Percentiles rank a stretch among this genome's conserved stretches.
Evolutionary conservation across 441 rosid genomes (phyloP).

Genomic region (Populus hybrid): DNA sequence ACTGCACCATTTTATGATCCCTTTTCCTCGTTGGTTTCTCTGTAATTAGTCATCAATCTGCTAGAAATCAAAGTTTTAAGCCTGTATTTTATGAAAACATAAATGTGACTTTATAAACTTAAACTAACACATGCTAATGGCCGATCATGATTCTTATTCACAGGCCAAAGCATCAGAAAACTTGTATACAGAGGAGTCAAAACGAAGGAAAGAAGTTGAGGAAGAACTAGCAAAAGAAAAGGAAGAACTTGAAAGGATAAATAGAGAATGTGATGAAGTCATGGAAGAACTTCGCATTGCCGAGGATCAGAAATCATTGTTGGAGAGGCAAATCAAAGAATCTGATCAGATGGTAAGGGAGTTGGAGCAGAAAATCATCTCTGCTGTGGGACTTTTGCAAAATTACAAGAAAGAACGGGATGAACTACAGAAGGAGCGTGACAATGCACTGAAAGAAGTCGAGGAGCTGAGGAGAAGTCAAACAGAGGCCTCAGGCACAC

Average conservation of each 20-base stretch:
- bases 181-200: constrained; percentile 54
- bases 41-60: background rate
- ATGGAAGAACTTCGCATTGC: constrained; percentile 49
- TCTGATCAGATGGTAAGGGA: constrained; percentile 54
- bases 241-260: constrained; percentile 46
- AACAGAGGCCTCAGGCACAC: constrained; percentile 52
- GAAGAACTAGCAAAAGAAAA: constrained; percentile 54
- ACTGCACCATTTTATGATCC: background rate
- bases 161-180: constrained; percentile 69
- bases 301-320: constrained; percentile 44
- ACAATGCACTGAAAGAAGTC: constrained; percentile 82
- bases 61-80: constrained; percentile 5
- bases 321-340: constrained; percentile 60
- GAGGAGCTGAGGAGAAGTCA: constrained; percentile 67
- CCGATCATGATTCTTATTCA: constrained; percentile 21
- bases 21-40: background rate
- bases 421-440: constrained; percentile 69
- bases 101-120: background rate
- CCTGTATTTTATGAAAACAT: background rate
- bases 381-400: constrained; percentile 79
- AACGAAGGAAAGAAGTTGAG: constrained; percentile 62
- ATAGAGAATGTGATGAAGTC: constrained; percentile 45
- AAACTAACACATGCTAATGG: constrained; percentile 5
- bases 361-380: constrained; percentile 76
- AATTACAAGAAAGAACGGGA: constrained; percentile 64